phyloP scores from a whole-genome alignment of 2,329 filamentous ascomycete genomes.

The Apiospora rasikravindrae region DNA sequence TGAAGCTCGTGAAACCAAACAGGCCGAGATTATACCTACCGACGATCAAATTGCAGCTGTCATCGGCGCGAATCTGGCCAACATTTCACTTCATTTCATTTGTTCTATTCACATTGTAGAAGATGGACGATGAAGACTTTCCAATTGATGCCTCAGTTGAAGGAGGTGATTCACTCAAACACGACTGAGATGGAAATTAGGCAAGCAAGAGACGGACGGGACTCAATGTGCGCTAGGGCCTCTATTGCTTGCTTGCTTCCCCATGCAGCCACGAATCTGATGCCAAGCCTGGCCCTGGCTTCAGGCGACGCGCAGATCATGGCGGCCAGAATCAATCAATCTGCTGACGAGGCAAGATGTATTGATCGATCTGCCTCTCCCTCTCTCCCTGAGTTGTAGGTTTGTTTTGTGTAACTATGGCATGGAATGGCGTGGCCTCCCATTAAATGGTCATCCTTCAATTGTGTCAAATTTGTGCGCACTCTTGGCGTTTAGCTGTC shows the following conservation, averaged over 20 bases:
- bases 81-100: no score
- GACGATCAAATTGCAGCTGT: not conserved
- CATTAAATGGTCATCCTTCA: not conserved
- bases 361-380: not conserved
- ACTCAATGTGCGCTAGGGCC: not conserved
- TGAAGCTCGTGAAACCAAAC: conserved; percentile 14
- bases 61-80: not conserved
- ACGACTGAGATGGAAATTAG: no score
- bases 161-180: not conserved
- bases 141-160: not conserved
- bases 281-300: conserved; percentile 13
- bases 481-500: not conserved
- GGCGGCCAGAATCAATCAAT: not conserved
- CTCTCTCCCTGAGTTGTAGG: not conserved
- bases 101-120: not conserved
- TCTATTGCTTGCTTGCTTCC: conserved; percentile 8
- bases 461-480: conserved; percentile 1
- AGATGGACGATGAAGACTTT: not conserved
- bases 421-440: not conserved
- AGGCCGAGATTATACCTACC: not conserved
- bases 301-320: conserved; percentile 9
- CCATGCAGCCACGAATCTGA: not conserved
- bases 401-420: not conserved
- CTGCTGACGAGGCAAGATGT: not conserved
- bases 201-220: no score